phyloP scores from a whole-genome alignment of 108 stramenopile species.

The Asterionellopsis glacialis region DNA sequence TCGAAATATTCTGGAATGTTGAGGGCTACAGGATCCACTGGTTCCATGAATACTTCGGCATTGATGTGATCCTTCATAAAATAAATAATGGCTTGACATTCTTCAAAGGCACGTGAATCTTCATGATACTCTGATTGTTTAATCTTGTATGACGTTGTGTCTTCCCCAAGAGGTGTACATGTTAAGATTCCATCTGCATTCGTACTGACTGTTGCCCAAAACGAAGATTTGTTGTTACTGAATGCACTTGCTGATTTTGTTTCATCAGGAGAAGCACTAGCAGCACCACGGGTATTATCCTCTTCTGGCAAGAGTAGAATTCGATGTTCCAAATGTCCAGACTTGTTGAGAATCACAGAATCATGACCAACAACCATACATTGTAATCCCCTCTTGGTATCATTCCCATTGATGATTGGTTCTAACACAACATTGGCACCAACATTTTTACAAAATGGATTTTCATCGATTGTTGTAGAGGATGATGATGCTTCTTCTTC shows the following conservation, averaged over 20 bases:
- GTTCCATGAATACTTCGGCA: conserved; percentile 61
- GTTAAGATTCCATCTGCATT: conserved; percentile 26
- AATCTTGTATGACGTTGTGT: conserved; percentile 33
- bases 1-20: conserved; percentile 85
- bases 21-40: conserved; percentile 92
- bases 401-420: conserved; percentile 38
- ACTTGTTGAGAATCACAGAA: conserved; percentile 12
- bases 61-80: conserved; percentile 49
- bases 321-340: conserved; percentile 18
- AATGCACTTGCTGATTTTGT: too few relatives aligned
- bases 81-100: conserved; percentile 48
- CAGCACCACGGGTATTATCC: too few relatives aligned
- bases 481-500: background rate
- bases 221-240: conserved; percentile 9
- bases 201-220: conserved; percentile 62
- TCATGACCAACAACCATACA: conserved; percentile 38
- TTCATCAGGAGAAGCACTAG: too few relatives aligned
- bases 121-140: conserved; percentile 65
- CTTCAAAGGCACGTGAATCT: conserved; percentile 57
- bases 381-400: conserved; percentile 18
- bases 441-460: background rate
- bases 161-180: conserved; percentile 15
- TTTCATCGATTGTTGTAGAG: background rate
- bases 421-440: conserved; percentile 5
- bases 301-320: conserved; percentile 36